phyloP scores from a whole-genome alignment of 2,329 filamentous ascomycete species.

The Trichophyton verrucosum region DNA sequence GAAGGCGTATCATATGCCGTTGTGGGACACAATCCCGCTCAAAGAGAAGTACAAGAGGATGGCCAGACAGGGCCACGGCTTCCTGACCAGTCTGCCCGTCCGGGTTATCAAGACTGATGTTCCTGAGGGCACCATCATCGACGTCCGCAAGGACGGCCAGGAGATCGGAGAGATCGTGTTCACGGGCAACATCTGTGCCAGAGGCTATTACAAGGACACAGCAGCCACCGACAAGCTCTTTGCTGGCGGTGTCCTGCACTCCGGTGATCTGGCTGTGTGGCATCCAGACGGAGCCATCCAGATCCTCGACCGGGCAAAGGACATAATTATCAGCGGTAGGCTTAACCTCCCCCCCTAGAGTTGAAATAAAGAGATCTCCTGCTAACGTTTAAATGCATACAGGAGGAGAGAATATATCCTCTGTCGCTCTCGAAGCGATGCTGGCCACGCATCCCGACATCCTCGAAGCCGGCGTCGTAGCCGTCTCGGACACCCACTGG shows the following conservation, averaged over 20 bases:
- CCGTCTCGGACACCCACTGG: slow-evolving; percentile 79
- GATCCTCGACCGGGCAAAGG: slow-evolving; percentile 87
- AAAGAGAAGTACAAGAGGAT: slow-evolving; percentile 77
- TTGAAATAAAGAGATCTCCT: too few species aligned
- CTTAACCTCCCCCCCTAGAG: slow-evolving; percentile 3
- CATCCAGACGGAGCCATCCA: slow-evolving; percentile 82
- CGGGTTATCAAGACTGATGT: slow-evolving; percentile 72
- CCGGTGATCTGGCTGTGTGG: slow-evolving; percentile 86
- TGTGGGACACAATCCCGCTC: slow-evolving; percentile 62
- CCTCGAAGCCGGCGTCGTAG: slow-evolving; percentile 82
- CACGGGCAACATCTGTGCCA: slow-evolving; percentile 78
- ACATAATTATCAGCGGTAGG: slow-evolving; percentile 90
- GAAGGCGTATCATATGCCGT: slow-evolving; percentile 76
- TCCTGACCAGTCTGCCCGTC: slow-evolving; percentile 66
- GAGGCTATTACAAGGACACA: slow-evolving; percentile 81
- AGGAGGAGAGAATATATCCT: slow-evolving; percentile 96
- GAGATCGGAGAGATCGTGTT: slow-evolving; percentile 82
- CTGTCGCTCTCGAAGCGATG: slow-evolving; percentile 81
- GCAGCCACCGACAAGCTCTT: slow-evolving; percentile 81
- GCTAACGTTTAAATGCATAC: slow-evolving; percentile 1
- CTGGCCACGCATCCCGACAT: slow-evolving; percentile 78
- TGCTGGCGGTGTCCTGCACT: slow-evolving; percentile 73
- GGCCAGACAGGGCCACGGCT: slow-evolving; percentile 89
- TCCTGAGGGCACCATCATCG: slow-evolving; percentile 51
- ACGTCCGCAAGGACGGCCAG: slow-evolving; percentile 57